These are phyloP conservation scores for Aurantiochytrium sp. DNA, from an alignment of 108 stramenopile species.

Conservation along the genomic window DNA sequence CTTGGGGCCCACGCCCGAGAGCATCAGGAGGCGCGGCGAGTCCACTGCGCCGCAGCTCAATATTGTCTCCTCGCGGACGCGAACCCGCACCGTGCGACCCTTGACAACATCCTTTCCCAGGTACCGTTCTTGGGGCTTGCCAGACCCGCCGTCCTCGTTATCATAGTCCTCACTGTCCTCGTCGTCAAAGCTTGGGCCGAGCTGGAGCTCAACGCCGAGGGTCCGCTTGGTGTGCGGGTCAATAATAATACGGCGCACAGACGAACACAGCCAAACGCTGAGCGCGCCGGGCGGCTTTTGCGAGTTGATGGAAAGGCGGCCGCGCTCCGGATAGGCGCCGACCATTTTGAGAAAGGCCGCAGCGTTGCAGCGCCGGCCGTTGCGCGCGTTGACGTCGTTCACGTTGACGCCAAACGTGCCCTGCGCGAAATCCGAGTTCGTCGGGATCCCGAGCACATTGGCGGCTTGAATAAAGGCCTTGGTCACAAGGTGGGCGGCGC, in stretches of 20 bases:
- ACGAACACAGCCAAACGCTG: background rate
- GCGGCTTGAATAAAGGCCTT: background rate
- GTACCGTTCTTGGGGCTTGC: background rate
- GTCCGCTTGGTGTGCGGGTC: slow-evolving; percentile 26
- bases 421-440: background rate
- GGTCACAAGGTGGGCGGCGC: background rate
- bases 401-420: slow-evolving; percentile 9
- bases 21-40: slow-evolving; percentile 42
- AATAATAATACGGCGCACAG: slow-evolving; percentile 34
- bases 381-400: background rate
- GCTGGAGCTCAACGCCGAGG: slow-evolving; percentile 41
- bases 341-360: slow-evolving; percentile 10
- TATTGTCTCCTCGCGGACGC: slow-evolving; percentile 34
- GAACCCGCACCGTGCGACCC: slow-evolving; percentile 6
- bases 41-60: slow-evolving; percentile 41
- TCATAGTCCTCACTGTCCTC: slow-evolving; percentile 31
- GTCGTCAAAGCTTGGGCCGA: slow-evolving; percentile 38
- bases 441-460: background rate
- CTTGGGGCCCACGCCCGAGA: slow-evolving; percentile 42
- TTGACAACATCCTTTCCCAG: slow-evolving; percentile 26
- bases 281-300: background rate
- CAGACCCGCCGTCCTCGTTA: background rate
- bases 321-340: background rate
- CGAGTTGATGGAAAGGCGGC: background rate
- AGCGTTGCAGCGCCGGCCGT: background rate